Conservation (phyloP, 495 filamentous ascomycete genomes). For the Parathielavia hyrcaniae region DNA sequence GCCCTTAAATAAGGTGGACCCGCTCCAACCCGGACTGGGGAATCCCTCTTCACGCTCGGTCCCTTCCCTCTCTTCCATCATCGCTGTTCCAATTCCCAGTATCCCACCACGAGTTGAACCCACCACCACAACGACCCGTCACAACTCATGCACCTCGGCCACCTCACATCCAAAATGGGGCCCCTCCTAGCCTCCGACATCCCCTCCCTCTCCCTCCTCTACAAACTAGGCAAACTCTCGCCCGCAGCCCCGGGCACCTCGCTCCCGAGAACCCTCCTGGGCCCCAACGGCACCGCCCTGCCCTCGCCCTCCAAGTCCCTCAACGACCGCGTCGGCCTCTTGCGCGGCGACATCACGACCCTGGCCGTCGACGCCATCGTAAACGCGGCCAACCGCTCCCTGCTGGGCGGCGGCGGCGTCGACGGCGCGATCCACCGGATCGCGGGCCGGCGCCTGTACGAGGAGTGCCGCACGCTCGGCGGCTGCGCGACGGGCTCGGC, state of each 20-base stretch:
- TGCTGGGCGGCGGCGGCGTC: slow-evolving; percentile 82
- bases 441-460: slow-evolving; percentile 62
- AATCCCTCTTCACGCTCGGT: not conserved
- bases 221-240: slow-evolving; percentile 43
- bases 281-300: slow-evolving; percentile 17
- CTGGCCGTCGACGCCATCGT: slow-evolving; percentile 79
- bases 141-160: not conserved
- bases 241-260: slow-evolving; percentile 19
- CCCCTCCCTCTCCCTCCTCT: slow-evolving; percentile 59
- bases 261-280: slow-evolving; percentile 16
- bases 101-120: not conserved
- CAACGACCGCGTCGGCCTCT: slow-evolving; percentile 66
- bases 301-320: slow-evolving; percentile 44
- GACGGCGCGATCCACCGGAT: slow-evolving; percentile 82
- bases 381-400: slow-evolving; percentile 78
- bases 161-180: slow-evolving; percentile 26
- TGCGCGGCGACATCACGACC: slow-evolving; percentile 77
- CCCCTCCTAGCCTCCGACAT: slow-evolving; percentile 44
- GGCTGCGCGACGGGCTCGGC: slow-evolving; percentile 75
- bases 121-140: slow-evolving; percentile 2
- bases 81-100: not conserved
- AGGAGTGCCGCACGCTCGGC: slow-evolving; percentile 59
- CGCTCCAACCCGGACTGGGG: no score
- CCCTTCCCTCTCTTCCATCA: no score
- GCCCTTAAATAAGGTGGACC: no score